These are phyloP conservation scores for Gamsiella multidivaricata DNA, from an alignment of 192 early-diverging fungal species.

Conservation along the genomic window DNA sequence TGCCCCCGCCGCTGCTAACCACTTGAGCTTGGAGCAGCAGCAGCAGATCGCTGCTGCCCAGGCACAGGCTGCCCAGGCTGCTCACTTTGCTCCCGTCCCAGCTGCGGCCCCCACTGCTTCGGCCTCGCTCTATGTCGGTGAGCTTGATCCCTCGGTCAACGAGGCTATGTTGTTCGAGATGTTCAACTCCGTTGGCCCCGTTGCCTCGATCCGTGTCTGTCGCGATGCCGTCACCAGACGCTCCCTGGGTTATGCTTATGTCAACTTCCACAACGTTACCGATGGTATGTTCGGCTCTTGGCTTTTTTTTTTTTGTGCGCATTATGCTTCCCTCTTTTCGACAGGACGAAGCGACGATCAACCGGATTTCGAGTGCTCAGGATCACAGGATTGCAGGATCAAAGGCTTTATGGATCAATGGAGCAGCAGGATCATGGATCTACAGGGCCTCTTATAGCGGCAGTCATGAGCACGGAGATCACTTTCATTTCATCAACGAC, in stretches of 20 bases:
- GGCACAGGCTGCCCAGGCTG: constrained; percentile 58
- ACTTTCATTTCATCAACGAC: too few relatives aligned
- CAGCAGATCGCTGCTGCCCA: constrained; percentile 63
- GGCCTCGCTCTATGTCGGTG: constrained; percentile 95
- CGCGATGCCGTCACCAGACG: constrained; percentile 97
- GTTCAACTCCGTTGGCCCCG: constrained; percentile 95
- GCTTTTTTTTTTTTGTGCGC: constrained; percentile 11
- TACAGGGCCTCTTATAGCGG: too few relatives aligned
- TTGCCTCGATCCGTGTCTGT: constrained; percentile 98
- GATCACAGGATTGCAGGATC: too few relatives aligned
- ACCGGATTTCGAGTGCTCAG: too few relatives aligned
- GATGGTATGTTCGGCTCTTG: constrained; percentile 67
- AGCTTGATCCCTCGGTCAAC: constrained; percentile 95
- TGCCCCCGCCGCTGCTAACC: constrained; percentile 57
- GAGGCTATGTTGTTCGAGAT: constrained; percentile 98
- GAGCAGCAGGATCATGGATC: too few relatives aligned
- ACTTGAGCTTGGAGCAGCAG: constrained; percentile 60
- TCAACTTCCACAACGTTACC: constrained; percentile 94
- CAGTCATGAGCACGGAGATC: too few relatives aligned
- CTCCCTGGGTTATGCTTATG: constrained; percentile 97
- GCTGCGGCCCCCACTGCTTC: constrained; percentile 64
- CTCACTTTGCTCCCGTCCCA: constrained; percentile 54
- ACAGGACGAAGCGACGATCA: too few relatives aligned
- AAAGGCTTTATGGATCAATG: too few relatives aligned
- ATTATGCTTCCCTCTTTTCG: too few relatives aligned